These are phyloP conservation scores for Pavlovales sp. DNA, from an alignment of 208 protist genomes.

Conservation along the genomic window DNA sequence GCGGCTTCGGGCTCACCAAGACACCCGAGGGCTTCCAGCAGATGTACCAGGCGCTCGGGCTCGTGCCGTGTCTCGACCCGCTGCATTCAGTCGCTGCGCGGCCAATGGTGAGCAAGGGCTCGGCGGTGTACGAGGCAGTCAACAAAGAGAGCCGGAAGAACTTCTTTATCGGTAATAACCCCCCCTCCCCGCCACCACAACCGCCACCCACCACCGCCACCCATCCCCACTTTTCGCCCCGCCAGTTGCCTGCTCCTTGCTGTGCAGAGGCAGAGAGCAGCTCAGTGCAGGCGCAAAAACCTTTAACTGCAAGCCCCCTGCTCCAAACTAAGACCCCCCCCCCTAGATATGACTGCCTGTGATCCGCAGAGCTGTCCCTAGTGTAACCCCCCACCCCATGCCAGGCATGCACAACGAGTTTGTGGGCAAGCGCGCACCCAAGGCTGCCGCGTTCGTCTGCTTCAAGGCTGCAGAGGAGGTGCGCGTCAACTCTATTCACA, in stretches of 20 bases:
- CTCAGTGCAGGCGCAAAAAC: too few relatives aligned
- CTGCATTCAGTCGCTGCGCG: slow-evolving; percentile 15
- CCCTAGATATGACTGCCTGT: too few relatives aligned
- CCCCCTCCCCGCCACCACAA: too few relatives aligned
- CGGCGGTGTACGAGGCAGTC: slow-evolving; percentile 38
- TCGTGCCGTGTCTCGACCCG: slow-evolving; percentile 35
- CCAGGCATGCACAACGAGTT: slow-evolving; percentile 34
- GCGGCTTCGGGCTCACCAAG: slow-evolving; percentile 27
- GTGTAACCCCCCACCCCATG: too few relatives aligned
- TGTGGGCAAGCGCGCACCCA: slow-evolving; percentile 25
- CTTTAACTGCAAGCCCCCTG: too few relatives aligned
- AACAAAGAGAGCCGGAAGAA: slow-evolving; percentile 29
- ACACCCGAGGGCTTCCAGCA: slow-evolving; percentile 24
- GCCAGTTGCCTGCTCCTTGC: too few relatives aligned
- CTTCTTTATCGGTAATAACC: slow-evolving; percentile 37
- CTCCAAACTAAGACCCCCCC: too few relatives aligned
- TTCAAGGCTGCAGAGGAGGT: slow-evolving; percentile 33
- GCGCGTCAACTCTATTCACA: too few relatives aligned
- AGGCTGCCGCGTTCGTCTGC: slow-evolving; percentile 24
- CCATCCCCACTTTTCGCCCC: too few relatives aligned
- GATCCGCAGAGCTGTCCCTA: too few relatives aligned
- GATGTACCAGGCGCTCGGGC: slow-evolving; percentile 20
- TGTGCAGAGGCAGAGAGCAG: too few relatives aligned
- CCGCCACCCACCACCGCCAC: too few relatives aligned
- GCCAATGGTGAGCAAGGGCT: slow-evolving; percentile 16